These are phyloP conservation scores for Candida hungchunana DNA, from an alignment of 805 yeast genomes.

Conservation along the genomic window DNA sequence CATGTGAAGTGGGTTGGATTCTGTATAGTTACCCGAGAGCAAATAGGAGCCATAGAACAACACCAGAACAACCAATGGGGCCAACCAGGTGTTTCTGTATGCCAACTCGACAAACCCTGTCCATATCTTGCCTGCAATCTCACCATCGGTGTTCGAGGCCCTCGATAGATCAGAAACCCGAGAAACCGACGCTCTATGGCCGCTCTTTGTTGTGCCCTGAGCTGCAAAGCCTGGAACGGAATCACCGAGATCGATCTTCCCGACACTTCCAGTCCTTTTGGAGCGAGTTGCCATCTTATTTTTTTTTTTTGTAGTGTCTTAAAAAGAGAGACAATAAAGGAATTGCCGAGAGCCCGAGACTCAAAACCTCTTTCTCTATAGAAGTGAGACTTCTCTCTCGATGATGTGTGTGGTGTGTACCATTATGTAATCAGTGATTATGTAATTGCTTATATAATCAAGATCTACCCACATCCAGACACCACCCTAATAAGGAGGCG, in stretches of 20 bases:
- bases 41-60: slow-evolving; percentile 41
- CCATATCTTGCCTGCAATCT: slow-evolving; percentile 51
- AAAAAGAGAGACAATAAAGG: too few species aligned
- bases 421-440: too few species aligned
- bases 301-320: too few species aligned
- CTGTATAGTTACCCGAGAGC: slow-evolving; percentile 53
- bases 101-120: slow-evolving; percentile 55
- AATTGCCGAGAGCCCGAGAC: too few species aligned
- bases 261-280: slow-evolving; percentile 66
- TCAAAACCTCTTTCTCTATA: too few species aligned
- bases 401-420: too few species aligned
- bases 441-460: too few species aligned
- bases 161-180: slow-evolving; percentile 32
- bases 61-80: slow-evolving; percentile 50
- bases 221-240: slow-evolving; percentile 66
- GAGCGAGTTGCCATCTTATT: too few species aligned
- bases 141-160: slow-evolving; percentile 41
- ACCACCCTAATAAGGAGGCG: too few species aligned
- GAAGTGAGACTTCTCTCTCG: too few species aligned
- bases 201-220: slow-evolving; percentile 45
- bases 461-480: too few species aligned
- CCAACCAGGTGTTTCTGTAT: slow-evolving; percentile 64
- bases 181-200: slow-evolving; percentile 35
- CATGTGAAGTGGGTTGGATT: slow-evolving; percentile 56
- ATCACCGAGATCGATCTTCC: slow-evolving; percentile 73